phyloP scores from a whole-genome alignment of 345 rosid species.

The Lepidium didymum region DNA sequence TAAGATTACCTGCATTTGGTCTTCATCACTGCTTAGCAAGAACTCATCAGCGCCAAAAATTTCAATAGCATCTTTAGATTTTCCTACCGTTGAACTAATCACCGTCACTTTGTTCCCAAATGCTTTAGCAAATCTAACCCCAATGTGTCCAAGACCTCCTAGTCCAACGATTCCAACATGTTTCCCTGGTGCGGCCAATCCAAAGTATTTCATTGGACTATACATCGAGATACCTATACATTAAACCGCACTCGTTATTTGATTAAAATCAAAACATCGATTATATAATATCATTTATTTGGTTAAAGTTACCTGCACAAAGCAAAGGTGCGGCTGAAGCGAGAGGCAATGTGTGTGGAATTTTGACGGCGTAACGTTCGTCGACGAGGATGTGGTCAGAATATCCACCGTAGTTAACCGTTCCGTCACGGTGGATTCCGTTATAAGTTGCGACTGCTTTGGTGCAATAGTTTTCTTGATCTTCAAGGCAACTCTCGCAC shows the following conservation, averaged over 20 bases:
- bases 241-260: background rate
- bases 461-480: slow-evolving; percentile 52
- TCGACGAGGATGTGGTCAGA: slow-evolving; percentile 50
- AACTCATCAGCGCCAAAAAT: slow-evolving; percentile 29
- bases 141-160: slow-evolving; percentile 35
- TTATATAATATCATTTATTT: background rate
- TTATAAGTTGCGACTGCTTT: slow-evolving; percentile 34
- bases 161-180: slow-evolving; percentile 47
- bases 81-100: slow-evolving; percentile 13
- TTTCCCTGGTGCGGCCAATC: slow-evolving; percentile 37
- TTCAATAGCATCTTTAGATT: slow-evolving; percentile 26
- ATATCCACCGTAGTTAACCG: slow-evolving; percentile 51
- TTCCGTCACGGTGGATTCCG: slow-evolving; percentile 34
- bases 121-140: slow-evolving; percentile 31
- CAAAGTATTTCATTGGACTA: slow-evolving; percentile 55
- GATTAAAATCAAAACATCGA: background rate
- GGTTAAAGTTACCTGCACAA: slow-evolving; percentile 38
- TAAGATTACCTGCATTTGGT: slow-evolving; percentile 25
- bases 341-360: slow-evolving; percentile 43
- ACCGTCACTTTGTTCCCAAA: slow-evolving; percentile 29
- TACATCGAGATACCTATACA: slow-evolving; percentile 50
- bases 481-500: slow-evolving; percentile 40
- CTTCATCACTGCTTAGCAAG: slow-evolving; percentile 22
- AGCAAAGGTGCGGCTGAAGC: slow-evolving; percentile 56
- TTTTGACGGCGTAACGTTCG: slow-evolving; percentile 39